A percentile compares a stretch with the other conserved stretches of the same genome.
These are phyloP conservation scores for Pseudocercospora fuligena DNA, from an alignment of 2,329 filamentous ascomycete species.

Conservation along the genomic window DNA sequence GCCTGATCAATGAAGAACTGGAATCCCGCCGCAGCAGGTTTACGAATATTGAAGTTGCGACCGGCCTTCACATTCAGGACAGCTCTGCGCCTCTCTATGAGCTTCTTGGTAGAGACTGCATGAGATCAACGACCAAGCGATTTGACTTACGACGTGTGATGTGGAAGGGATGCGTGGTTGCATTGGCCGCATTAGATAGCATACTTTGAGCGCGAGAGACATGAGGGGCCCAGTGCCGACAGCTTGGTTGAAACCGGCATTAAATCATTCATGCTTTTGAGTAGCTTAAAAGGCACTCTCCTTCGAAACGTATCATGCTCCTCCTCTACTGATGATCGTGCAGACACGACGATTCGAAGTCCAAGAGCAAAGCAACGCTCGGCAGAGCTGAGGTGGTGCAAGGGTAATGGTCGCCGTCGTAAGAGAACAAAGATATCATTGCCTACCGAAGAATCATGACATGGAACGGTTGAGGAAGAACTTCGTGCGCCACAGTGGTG, in stretches of 20 bases:
- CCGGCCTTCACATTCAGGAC: not conserved
- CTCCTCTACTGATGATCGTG: not conserved
- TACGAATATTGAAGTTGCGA: slow-evolving; percentile 2
- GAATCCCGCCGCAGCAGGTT: not conserved
- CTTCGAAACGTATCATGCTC: not conserved
- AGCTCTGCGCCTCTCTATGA: not conserved
- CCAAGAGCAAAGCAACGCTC: not conserved
- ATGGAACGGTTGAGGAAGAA: not conserved
- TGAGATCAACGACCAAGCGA: slow-evolving; percentile 3
- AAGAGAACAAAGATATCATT: not conserved
- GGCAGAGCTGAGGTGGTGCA: not conserved
- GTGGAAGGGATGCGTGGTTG: not conserved
- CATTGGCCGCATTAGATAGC: slow-evolving; percentile 9
- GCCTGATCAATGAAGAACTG: slow-evolving; percentile 18
- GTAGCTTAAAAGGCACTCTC: not conserved
- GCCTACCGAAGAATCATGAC: too few species aligned
- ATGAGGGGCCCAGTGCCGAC: not conserved
- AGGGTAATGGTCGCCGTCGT: not conserved
- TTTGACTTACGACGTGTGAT: not conserved
- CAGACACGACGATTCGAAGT: not conserved
- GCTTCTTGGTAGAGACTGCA: not conserved
- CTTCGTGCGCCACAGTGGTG: not conserved
- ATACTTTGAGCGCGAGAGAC: slow-evolving; percentile 3
- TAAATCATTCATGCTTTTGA: not conserved
- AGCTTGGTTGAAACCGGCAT: not conserved